Percentiles rank a stretch among this genome's conserved stretches.
phyloP scores from a whole-genome alignment of 176 grass and related monocot species.

The Oropetium thomaeum region DNA sequence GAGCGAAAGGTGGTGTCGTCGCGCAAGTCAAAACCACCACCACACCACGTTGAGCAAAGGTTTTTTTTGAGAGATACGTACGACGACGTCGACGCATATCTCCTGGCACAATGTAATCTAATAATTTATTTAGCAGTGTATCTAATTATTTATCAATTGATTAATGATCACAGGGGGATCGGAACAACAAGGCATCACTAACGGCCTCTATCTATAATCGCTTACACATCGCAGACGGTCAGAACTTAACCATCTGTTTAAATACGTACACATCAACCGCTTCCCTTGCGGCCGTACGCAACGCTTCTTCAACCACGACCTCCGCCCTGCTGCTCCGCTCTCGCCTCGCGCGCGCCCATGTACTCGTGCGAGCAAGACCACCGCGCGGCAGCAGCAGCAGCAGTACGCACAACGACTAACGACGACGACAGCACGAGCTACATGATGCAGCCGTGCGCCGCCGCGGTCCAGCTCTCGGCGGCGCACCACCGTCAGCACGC shows the following conservation, averaged over 20 bases:
- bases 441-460: slow-evolving; percentile 26
- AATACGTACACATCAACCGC: not conserved
- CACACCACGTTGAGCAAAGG: too few relatives aligned
- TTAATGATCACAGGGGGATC: not conserved
- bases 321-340: not conserved
- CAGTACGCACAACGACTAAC: not conserved
- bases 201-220: not conserved
- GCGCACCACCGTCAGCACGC: not conserved
- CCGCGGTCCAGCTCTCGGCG: slow-evolving; percentile 1
- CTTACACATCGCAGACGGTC: not conserved
- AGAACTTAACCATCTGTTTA: slow-evolving; percentile 11
- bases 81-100: not conserved
- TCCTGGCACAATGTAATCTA: not conserved
- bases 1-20: not conserved
- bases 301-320: not conserved
- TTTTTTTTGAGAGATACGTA: too few relatives aligned
- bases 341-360: slow-evolving; percentile 22
- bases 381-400: not conserved
- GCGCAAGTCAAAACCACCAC: slow-evolving; percentile 37
- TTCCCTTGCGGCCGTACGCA: not conserved
- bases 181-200: not conserved
- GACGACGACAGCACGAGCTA: not conserved
- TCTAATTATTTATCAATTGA: not conserved
- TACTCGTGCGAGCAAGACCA: slow-evolving; percentile 31
- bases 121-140: too few relatives aligned